Evolutionary conservation across 225 moss, liverwort and hornwort species (phyloP).

Genomic region (Thuidium tamariscinum): DNA sequence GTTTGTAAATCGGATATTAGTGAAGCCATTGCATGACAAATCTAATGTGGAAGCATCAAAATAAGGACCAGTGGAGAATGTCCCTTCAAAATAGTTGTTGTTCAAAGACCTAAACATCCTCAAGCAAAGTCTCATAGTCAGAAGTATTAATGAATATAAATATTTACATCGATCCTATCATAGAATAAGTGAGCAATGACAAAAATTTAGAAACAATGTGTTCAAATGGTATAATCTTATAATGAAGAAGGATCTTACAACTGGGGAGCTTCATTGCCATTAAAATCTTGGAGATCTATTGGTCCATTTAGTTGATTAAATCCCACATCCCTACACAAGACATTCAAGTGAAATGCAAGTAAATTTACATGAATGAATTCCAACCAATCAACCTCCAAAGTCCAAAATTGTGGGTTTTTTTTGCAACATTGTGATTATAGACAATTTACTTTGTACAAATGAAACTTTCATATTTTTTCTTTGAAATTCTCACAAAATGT

Average conservation of each 20-base stretch:
- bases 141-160: not conserved
- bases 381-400: not conserved
- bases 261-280: fast-evolving
- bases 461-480: no score
- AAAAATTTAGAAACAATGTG: not conserved
- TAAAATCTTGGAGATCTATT: not conserved
- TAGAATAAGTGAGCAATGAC: not conserved
- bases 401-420: no score
- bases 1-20: not conserved
- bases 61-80: not conserved
- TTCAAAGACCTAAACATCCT: fast-evolving
- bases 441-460: no score
- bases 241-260: not conserved
- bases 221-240: not conserved
- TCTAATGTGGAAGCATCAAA: fast-evolving
- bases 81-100: not conserved
- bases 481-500: no score
- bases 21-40: not conserved
- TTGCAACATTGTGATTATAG: no score
- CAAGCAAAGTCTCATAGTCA: not conserved
- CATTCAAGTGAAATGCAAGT: not conserved
- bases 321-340: not conserved
- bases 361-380: not conserved
- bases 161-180: not conserved
- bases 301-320: not conserved